Evolutionary conservation across 768 basidiomycete species (phyloP).

Genomic region (Rhodotorula paludigena): DNA sequence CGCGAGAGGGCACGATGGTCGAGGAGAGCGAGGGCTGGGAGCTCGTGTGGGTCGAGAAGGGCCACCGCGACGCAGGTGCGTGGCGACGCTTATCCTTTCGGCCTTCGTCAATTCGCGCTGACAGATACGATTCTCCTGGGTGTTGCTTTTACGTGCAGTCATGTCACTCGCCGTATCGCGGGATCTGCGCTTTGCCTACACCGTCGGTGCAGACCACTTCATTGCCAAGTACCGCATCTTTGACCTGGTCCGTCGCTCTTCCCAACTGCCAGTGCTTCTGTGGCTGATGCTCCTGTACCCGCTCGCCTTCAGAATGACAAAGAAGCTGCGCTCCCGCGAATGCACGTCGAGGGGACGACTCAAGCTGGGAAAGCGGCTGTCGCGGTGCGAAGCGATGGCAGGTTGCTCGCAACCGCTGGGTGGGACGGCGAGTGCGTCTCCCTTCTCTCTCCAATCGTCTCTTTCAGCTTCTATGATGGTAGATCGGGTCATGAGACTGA

Average conservation of each 20-base stretch:
- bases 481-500: no score
- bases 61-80: conserved; percentile 50
- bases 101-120: neutral
- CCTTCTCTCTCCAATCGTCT: neutral
- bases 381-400: conserved; percentile 68
- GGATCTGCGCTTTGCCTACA: conserved; percentile 28
- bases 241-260: conserved; percentile 15
- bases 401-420: conserved; percentile 78
- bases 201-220: conserved; percentile 42
- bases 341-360: neutral
- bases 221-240: conserved; percentile 38
- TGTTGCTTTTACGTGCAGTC: conserved; percentile 17
- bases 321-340: conserved; percentile 1
- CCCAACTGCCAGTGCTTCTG: no score
- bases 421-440: conserved; percentile 86
- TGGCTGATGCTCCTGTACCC: neutral
- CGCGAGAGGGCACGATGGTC: neutral
- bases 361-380: conserved; percentile 51
- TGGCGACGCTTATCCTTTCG: no score
- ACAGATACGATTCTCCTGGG: neutral
- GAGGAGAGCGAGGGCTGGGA: conserved; percentile 45
- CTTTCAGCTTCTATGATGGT: no score
- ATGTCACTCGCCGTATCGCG: conserved; percentile 39
- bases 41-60: conserved; percentile 45
- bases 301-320: conserved; percentile 12